Conservation (phyloP, 2,329 filamentous ascomycete species). For the Dissoconium aciculare region DNA sequence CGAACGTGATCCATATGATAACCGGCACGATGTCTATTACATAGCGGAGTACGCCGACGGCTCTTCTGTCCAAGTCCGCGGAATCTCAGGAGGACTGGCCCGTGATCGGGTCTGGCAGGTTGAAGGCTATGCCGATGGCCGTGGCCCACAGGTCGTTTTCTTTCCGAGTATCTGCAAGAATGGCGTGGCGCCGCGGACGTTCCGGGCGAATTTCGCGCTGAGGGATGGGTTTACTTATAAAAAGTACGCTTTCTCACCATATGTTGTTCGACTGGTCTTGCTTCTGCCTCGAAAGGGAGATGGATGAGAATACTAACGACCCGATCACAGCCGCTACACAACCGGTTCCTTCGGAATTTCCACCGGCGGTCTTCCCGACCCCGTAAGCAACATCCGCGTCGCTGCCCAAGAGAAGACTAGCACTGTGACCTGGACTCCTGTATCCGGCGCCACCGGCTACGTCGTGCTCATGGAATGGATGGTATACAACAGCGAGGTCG, state of each 20-base stretch:
- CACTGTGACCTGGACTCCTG: slow-evolving; percentile 3
- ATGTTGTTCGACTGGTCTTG: no score
- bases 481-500: not conserved
- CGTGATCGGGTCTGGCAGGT: slow-evolving; percentile 1
- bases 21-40: slow-evolving; percentile 2
- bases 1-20: slow-evolving; percentile 2
- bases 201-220: slow-evolving; percentile 2
- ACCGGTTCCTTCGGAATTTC: slow-evolving; percentile 1
- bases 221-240: slow-evolving; percentile 2
- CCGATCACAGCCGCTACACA: slow-evolving; percentile 1
- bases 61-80: not conserved
- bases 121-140: not conserved
- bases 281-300: no score
- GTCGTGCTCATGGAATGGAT: slow-evolving; percentile 2
- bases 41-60: slow-evolving; percentile 3
- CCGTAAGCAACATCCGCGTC: not conserved
- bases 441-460: slow-evolving; percentile 2
- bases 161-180: not conserved
- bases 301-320: no score
- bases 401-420: not conserved
- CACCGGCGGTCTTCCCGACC: slow-evolving; percentile 1
- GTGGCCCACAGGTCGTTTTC: slow-evolving; percentile 3
- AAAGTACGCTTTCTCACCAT: slow-evolving; percentile 4
- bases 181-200: slow-evolving; percentile 1
- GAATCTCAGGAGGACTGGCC: slow-evolving; percentile 1